Conservation (phyloP, 2,329 filamentous ascomycete species). For the Blumeriella jaapii region DNA sequence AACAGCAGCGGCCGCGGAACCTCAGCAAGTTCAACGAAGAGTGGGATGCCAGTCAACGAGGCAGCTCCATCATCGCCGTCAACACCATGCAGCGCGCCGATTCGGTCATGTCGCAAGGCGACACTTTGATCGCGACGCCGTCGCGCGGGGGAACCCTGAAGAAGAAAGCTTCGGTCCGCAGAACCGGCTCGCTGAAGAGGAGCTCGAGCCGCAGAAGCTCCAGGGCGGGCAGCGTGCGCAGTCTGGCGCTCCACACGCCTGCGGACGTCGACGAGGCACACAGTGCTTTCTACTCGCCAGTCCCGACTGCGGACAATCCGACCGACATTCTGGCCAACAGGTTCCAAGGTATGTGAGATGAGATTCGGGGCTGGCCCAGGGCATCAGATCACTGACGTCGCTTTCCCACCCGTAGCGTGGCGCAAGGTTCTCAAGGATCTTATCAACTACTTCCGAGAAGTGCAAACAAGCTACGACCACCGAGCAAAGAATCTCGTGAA, state of each 20-base stretch:
- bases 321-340: constrained; percentile 79
- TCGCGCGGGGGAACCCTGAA: constrained; percentile 63
- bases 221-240: constrained; percentile 77
- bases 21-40: constrained; percentile 53
- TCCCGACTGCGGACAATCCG: constrained; percentile 77
- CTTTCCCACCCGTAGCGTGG: constrained; percentile 64
- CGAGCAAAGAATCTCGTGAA: constrained; percentile 74
- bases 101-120: constrained; percentile 35
- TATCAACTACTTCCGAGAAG: constrained; percentile 86
- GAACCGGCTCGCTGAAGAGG: constrained; percentile 63
- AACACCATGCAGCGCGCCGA: constrained; percentile 46
- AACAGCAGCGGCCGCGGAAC: constrained; percentile 15
- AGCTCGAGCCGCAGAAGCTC: constrained; percentile 72
- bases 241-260: constrained; percentile 60
- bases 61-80: constrained; percentile 48
- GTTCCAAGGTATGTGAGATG: constrained; percentile 74
- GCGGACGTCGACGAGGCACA: constrained; percentile 59
- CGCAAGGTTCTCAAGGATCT: constrained; percentile 90
- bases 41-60: constrained; percentile 58
- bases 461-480: constrained; percentile 80
- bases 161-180: constrained; percentile 73
- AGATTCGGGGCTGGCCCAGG: too few relatives aligned
- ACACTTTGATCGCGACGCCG: constrained; percentile 29
- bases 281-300: constrained; percentile 80
- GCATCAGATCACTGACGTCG: too few relatives aligned